Evolutionary conservation across 768 basidiomycete genomes (phyloP).

Genomic region (Xanthoconium purpureum): DNA sequence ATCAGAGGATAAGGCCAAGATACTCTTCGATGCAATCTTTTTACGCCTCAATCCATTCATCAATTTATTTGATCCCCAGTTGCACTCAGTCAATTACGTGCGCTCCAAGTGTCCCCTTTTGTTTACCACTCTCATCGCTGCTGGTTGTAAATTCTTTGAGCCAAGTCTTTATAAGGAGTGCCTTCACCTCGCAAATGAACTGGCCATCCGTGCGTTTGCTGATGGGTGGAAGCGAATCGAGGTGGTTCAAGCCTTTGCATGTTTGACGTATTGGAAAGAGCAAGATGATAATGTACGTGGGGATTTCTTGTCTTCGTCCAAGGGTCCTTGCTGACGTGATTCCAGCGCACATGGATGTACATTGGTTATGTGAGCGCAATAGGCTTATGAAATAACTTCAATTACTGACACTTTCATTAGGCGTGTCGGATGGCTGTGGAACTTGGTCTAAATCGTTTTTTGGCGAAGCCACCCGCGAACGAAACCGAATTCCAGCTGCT

Average conservation of each 20-base stretch:
- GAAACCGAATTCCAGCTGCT: conserved; percentile 65
- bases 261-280: conserved; percentile 87
- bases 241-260: conserved; percentile 85
- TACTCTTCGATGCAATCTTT: conserved; percentile 76
- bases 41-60: conserved; percentile 85
- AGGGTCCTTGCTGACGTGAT: conserved; percentile 13
- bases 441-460: conserved; percentile 71
- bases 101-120: conserved; percentile 78
- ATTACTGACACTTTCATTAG: conserved; percentile 33
- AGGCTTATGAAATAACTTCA: background rate
- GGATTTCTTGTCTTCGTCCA: conserved; percentile 2
- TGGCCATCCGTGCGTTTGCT: conserved; percentile 74
- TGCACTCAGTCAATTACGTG: conserved; percentile 79
- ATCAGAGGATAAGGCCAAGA: conserved; percentile 63
- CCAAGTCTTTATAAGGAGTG: conserved; percentile 64
- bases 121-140: conserved; percentile 82
- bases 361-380: conserved; percentile 69
- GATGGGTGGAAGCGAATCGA: conserved; percentile 81
- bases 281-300: conserved; percentile 72
- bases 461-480: conserved; percentile 48
- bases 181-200: conserved; percentile 68
- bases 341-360: conserved; percentile 79
- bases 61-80: conserved; percentile 82
- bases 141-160: conserved; percentile 80
- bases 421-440: conserved; percentile 89